These are phyloP conservation scores for Stevia rebaudiana DNA, from an alignment of 140 eudicot genomes.

Conservation along the genomic window DNA sequence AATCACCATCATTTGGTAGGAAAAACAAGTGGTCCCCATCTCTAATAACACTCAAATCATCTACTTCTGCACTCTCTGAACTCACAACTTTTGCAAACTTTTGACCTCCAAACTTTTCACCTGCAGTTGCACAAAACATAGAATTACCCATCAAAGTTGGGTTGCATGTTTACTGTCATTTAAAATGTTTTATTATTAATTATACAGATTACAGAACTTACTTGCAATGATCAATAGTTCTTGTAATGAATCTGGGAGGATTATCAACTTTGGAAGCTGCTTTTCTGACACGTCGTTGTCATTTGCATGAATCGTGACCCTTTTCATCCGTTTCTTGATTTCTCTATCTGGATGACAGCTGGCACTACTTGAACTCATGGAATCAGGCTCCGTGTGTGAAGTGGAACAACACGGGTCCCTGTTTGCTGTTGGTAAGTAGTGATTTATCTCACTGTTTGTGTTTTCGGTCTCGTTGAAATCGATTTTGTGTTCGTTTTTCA, in stretches of 20 bases:
- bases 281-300: constrained; percentile 22
- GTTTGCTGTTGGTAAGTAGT: constrained; percentile 25
- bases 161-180: constrained; percentile 2
- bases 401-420: constrained; percentile 30
- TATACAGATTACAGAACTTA: constrained; percentile 27
- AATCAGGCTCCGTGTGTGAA: constrained; percentile 17
- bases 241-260: constrained; percentile 73
- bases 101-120: constrained; percentile 63
- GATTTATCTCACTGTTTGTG: constrained; percentile 9
- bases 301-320: constrained; percentile 74
- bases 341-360: constrained; percentile 24
- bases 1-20: constrained; percentile 34
- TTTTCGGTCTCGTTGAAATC: constrained; percentile 32
- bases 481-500: constrained; percentile 35
- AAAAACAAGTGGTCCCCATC: constrained; percentile 91
- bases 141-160: background rate
- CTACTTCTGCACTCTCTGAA: constrained; percentile 82
- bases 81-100: constrained; percentile 45
- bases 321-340: constrained; percentile 22
- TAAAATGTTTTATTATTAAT: background rate
- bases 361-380: constrained; percentile 33
- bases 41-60: constrained; percentile 67
- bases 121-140: constrained; percentile 46
- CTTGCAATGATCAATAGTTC: constrained; percentile 66
- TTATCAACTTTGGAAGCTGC: constrained; percentile 57